Conservation (phyloP, 2,329 filamentous ascomycete genomes). For the Xylariales sp. region DNA sequence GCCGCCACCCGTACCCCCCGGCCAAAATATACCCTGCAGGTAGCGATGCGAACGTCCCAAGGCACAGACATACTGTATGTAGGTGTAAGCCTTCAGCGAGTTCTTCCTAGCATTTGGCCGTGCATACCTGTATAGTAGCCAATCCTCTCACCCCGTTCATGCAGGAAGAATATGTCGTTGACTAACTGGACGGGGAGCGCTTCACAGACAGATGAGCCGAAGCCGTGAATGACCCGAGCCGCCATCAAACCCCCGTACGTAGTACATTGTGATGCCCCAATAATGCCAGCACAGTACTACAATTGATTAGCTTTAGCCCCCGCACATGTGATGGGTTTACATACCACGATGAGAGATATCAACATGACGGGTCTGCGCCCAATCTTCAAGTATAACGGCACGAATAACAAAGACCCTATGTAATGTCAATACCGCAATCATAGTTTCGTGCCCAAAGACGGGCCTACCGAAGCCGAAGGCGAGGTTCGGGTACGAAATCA, state of each 20-base stretch:
- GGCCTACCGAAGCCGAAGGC: slow-evolving; percentile 65
- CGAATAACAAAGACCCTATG: slow-evolving; percentile 62
- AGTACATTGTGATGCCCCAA: slow-evolving; percentile 54
- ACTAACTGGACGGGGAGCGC: slow-evolving; percentile 59
- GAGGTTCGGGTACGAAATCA: slow-evolving; percentile 71
- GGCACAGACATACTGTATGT: slow-evolving; percentile 62
- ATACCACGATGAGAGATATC: slow-evolving; percentile 53
- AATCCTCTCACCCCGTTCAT: slow-evolving; percentile 63
- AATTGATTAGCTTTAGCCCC: slow-evolving; percentile 10
- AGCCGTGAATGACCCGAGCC: slow-evolving; percentile 54
- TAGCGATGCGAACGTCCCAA: slow-evolving; percentile 66
- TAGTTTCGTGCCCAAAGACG: not conserved
- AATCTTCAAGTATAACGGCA: slow-evolving; percentile 66
- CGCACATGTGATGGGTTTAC: slow-evolving; percentile 22
- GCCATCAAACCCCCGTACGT: slow-evolving; percentile 55
- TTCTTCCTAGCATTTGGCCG: not conserved
- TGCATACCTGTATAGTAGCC: slow-evolving; percentile 67
- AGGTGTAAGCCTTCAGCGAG: slow-evolving; percentile 9
- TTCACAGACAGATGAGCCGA: slow-evolving; percentile 58
- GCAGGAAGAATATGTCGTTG: slow-evolving; percentile 61
- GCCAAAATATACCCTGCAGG: slow-evolving; percentile 72
- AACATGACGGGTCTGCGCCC: slow-evolving; percentile 59
- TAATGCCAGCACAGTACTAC: slow-evolving; percentile 56
- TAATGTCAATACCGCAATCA: slow-evolving; percentile 29
- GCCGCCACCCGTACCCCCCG: slow-evolving; percentile 67